Percentiles rank a stretch among this genome's conserved stretches.
These are phyloP conservation scores for Acacia concinna DNA, from an alignment of 331 rosid genomes.

Conservation along the genomic window DNA sequence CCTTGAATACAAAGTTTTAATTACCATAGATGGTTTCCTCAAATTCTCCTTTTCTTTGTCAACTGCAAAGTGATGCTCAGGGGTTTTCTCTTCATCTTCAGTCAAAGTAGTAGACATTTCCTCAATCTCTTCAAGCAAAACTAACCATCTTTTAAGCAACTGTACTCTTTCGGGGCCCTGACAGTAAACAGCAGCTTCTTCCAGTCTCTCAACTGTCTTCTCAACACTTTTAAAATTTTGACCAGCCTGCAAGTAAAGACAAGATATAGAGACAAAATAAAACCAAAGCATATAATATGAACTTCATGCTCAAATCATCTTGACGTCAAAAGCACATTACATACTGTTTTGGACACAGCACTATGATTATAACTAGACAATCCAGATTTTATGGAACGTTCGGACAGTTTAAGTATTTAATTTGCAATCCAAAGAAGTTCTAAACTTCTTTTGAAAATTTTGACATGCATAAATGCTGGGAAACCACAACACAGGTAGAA, in stretches of 20 bases:
- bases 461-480: too few species aligned
- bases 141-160: conserved; percentile 81
- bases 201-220: conserved; percentile 72
- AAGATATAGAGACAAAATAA: not conserved
- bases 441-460: not conserved
- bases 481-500: not conserved
- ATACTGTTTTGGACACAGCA: not conserved
- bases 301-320: not conserved
- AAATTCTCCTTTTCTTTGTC: conserved; percentile 68
- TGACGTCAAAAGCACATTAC: conserved; percentile 16
- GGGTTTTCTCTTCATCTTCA: conserved; percentile 56
- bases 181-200: conserved; percentile 76
- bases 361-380: not conserved
- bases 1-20: conserved; percentile 8
- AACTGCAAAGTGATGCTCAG: conserved; percentile 49
- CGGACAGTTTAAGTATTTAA: not conserved
- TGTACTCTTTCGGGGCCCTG: conserved; percentile 74
- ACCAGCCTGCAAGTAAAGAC: conserved; percentile 47
- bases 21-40: conserved; percentile 65
- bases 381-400: conserved; percentile 1
- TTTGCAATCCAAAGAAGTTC: not conserved
- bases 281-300: not conserved
- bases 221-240: conserved; percentile 66
- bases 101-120: conserved; percentile 38
- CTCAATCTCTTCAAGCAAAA: conserved; percentile 73